Evolutionary conservation across 2,329 filamentous ascomycete species (phyloP), one percentile per base, ranked within the genome.

Genomic region (Dactylellina parvicollis): DNA sequence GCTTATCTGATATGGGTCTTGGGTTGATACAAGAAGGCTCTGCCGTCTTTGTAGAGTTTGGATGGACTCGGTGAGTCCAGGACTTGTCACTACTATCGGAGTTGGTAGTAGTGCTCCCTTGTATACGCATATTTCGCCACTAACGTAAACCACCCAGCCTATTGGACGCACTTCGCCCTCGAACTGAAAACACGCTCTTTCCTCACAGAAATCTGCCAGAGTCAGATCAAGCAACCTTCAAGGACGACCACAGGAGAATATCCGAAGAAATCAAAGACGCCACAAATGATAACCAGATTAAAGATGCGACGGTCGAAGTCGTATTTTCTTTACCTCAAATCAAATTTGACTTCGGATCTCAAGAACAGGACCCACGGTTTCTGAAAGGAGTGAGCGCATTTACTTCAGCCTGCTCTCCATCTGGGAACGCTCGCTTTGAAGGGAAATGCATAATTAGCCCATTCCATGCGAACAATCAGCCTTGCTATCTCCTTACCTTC

Each of bases 1-100:
- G 34, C 30, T 38, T 73, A 24, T 66, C 69, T 20, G 69, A 73
- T 4, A 66, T 73, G 69, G 69, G 69, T 22, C 30, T 73, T 24
- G 69, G 69, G 18, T 66, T 73, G 26, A 66, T 73, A 22, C 69
- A 73, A n/a, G 69, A 73, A 30, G 69, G 60, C 8, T 60, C 69
- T n/a, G 69, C 69, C 5, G 49, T 61, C 9, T 73, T 66, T 55
- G 50, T 66, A 3, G 69, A 73, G 28, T 73, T 73, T 40, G 60
- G 54, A 9, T 73, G 69, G 69, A 56, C 44, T 22, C 64, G 69
- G 69, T 73, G 7, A 32, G 67, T 57, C 14, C 20, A n/a, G 22
- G 14, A 36, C 4, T 16, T n/a, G 4, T 24, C 18, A 7, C 5
- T 16, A 16, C 16, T 16, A n/a, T 34, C 8, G 5, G 16, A 16